These are phyloP conservation scores for Periconia macrospinosa DNA, from an alignment of 2,329 filamentous ascomycete species.

Conservation along the genomic window DNA sequence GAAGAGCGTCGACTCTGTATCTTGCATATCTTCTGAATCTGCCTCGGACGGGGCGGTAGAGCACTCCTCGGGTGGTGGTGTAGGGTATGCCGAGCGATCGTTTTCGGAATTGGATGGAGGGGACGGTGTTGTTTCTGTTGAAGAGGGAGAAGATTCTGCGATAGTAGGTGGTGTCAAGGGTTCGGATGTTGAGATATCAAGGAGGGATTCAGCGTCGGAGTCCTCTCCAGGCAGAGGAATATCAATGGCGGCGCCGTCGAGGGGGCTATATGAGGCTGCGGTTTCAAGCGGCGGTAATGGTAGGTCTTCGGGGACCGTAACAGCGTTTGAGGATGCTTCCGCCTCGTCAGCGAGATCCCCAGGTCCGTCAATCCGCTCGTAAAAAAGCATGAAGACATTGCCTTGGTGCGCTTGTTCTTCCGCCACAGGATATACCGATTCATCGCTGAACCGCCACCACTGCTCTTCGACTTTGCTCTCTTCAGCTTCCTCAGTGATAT, in stretches of 20 bases:
- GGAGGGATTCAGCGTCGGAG: conserved; percentile 14
- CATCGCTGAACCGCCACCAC: conserved; percentile 94
- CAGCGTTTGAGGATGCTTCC: background rate
- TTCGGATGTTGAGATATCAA: background rate
- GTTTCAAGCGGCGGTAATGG: conserved; percentile 21
- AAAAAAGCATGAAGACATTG: conserved; percentile 97
- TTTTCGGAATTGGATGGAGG: background rate
- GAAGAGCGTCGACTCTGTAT: conserved; percentile 22
- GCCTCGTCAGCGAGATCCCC: conserved; percentile 33
- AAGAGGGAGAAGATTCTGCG: background rate
- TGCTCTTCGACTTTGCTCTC: conserved; percentile 45
- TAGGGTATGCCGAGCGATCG: conserved; percentile 6
- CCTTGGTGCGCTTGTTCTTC: conserved; percentile 75
- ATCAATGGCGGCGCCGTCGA: conserved; percentile 12
- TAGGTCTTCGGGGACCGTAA: conserved; percentile 11
- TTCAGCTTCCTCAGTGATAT: conserved; percentile 14
- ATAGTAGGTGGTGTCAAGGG: background rate
- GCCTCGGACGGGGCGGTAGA: conserved; percentile 23
- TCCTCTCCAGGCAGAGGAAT: conserved; percentile 23
- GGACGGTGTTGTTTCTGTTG: background rate
- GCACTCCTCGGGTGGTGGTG: conserved; percentile 9
- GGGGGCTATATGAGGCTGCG: background rate
- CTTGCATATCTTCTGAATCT: conserved; percentile 27
- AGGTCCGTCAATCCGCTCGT: conserved; percentile 63
- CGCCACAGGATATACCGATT: conserved; percentile 73